A percentile compares a stretch with the other conserved stretches of the same genome.
phyloP scores from a whole-genome alignment of 2,329 filamentous ascomycete genomes.

The Cercospora sp. region DNA sequence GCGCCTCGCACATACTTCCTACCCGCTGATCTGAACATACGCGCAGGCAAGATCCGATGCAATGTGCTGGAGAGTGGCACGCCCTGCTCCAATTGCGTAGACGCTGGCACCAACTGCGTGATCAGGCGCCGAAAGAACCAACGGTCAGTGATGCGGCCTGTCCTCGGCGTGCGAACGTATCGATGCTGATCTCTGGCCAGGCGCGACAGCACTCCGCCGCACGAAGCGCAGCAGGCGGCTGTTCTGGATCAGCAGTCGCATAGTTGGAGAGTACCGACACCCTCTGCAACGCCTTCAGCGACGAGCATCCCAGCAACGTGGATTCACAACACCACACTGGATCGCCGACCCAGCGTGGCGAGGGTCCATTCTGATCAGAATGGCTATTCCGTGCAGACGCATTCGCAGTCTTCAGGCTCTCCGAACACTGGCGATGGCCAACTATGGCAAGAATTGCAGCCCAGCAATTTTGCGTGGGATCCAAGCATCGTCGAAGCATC shows the following conservation, averaged over 20 bases:
- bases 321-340: constrained; percentile 9
- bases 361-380: constrained; percentile 16
- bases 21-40: background rate
- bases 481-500: constrained; percentile 24
- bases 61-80: constrained; percentile 27
- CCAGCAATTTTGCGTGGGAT: constrained; percentile 23
- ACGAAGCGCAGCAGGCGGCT: constrained; percentile 21
- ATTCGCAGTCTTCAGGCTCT: constrained; percentile 27
- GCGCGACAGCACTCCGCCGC: constrained; percentile 27
- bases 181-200: constrained; percentile 20
- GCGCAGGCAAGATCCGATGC: constrained; percentile 23
- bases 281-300: constrained; percentile 16
- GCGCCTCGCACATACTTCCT: background rate
- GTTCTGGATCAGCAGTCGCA: constrained; percentile 26
- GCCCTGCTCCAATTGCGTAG: constrained; percentile 29
- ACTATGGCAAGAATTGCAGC: constrained; percentile 22
- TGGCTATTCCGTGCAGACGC: constrained; percentile 20
- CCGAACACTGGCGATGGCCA: constrained; percentile 22
- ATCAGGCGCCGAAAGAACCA: constrained; percentile 28
- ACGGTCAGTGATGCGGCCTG: constrained; percentile 14
- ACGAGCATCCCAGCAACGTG: constrained; percentile 8
- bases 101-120: constrained; percentile 25
- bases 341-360: constrained; percentile 18
- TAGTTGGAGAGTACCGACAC: constrained; percentile 26
- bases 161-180: constrained; percentile 1